Evolutionary conservation across 306 rosid species (phyloP).

Genomic region (Casuarina glauca): DNA sequence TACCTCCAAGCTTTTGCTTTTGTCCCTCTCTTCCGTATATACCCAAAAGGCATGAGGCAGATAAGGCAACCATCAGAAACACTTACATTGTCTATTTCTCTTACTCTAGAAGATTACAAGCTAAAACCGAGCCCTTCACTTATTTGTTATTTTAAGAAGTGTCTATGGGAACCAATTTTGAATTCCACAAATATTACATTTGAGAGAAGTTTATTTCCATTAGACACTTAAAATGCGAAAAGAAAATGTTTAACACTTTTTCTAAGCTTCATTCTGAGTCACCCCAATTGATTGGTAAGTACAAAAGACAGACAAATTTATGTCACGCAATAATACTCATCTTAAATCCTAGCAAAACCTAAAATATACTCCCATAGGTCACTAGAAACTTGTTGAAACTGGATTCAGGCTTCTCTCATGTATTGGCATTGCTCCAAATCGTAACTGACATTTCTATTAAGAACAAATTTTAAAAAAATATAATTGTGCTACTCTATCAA

Average conservation of each 20-base stretch:
- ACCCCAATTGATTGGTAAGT: background rate
- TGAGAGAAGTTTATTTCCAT: background rate
- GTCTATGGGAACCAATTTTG: background rate
- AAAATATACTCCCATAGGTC: background rate
- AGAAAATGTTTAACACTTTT: background rate
- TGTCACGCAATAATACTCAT: background rate
- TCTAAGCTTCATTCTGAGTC: background rate
- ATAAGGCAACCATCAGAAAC: too few relatives aligned
- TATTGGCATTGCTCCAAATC: background rate
- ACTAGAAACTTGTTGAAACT: background rate
- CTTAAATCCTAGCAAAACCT: background rate
- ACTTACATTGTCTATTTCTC: background rate
- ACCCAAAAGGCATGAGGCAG: too few relatives aligned
- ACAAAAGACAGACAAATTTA: background rate
- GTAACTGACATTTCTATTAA: background rate
- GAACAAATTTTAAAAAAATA: background rate
- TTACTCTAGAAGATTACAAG: background rate
- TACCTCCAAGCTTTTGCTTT: too few relatives aligned
- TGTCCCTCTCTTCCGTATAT: too few relatives aligned
- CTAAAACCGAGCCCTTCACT: background rate
- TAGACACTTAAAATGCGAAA: background rate
- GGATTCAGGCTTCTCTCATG: background rate
- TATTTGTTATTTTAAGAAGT: background rate
- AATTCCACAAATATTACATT: background rate
- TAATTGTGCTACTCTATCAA: background rate